Evolutionary conservation across 768 basidiomycete species (phyloP).

Genomic region (Sporobolomyces phaffii): DNA sequence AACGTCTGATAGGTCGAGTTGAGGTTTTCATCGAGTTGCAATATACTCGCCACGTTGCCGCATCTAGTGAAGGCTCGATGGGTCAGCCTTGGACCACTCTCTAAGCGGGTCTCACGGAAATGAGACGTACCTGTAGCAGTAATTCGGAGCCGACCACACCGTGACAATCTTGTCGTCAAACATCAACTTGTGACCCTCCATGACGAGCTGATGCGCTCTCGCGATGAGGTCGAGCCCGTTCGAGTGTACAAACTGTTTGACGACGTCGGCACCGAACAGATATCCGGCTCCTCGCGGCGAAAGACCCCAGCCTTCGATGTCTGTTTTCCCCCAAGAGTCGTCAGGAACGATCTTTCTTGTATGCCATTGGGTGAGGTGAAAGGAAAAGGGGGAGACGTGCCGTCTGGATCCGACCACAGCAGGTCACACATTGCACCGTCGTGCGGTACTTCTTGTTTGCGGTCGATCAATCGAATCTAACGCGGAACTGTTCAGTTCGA

Average conservation of each 20-base stretch:
- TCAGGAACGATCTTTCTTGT: background rate
- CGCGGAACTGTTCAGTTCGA: background rate
- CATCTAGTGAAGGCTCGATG: no score
- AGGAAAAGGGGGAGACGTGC: constrained; percentile 49
- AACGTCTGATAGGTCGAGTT: constrained; percentile 96
- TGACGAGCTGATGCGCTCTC: constrained; percentile 84
- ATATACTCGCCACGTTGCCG: constrained; percentile 90
- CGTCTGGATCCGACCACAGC: constrained; percentile 98
- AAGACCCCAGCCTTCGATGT: constrained; percentile 89
- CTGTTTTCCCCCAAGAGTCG: constrained; percentile 47
- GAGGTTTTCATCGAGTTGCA: constrained; percentile 87
- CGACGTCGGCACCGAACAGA: constrained; percentile 87
- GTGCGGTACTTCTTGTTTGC: constrained; percentile 96
- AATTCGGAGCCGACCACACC: constrained; percentile 97
- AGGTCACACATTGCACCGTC: constrained; percentile 98
- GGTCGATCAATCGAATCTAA: constrained; percentile 84
- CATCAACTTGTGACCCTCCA: constrained; percentile 72
- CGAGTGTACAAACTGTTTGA: constrained; percentile 78
- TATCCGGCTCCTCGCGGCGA: constrained; percentile 97
- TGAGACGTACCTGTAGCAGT: constrained; percentile 98
- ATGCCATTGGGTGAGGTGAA: background rate
- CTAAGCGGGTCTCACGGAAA: no score
- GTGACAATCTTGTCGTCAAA: constrained; percentile 92
- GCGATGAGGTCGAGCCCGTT: constrained; percentile 94
- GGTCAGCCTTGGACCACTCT: no score